These are phyloP conservation scores for Picea mariana DNA, from an alignment of 83 land plant species.

Conservation along the genomic window DNA sequence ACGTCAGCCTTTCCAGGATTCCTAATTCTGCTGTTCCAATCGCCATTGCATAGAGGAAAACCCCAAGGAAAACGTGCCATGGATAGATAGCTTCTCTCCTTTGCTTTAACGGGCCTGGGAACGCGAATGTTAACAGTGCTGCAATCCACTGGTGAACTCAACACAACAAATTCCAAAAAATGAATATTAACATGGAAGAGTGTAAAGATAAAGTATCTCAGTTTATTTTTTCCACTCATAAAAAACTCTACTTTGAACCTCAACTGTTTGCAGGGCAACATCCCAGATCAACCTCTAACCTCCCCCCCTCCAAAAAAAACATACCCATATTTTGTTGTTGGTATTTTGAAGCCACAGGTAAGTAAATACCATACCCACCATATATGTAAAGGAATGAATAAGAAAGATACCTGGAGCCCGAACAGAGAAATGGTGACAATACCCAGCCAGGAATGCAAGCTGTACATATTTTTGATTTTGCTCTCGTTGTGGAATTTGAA, in stretches of 20 bases:
- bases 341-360: not conserved
- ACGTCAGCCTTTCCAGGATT: constrained; percentile 27
- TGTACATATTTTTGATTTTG: constrained; percentile 11
- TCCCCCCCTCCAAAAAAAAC: not conserved
- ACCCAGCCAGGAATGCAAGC: constrained; percentile 29
- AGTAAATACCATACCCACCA: not conserved
- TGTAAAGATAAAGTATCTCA: not conserved
- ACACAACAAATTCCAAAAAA: not conserved
- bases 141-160: constrained; percentile 35
- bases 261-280: not conserved
- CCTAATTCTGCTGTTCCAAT: constrained; percentile 42
- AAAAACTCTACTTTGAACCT: not conserved
- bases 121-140: constrained; percentile 36
- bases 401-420: constrained; percentile 15
- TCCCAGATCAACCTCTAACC: not conserved
- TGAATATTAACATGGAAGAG: not conserved
- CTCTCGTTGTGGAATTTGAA: constrained; percentile 26
- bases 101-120: constrained; percentile 29
- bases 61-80: constrained; percentile 49
- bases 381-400: not conserved
- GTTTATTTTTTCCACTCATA: not conserved
- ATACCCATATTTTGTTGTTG: not conserved
- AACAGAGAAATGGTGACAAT: constrained; percentile 16
- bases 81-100: constrained; percentile 27
- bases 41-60: constrained; percentile 40